These are phyloP conservation scores for Pleurotus tuber-regium DNA, from an alignment of 768 basidiomycete genomes.

Conservation along the genomic window DNA sequence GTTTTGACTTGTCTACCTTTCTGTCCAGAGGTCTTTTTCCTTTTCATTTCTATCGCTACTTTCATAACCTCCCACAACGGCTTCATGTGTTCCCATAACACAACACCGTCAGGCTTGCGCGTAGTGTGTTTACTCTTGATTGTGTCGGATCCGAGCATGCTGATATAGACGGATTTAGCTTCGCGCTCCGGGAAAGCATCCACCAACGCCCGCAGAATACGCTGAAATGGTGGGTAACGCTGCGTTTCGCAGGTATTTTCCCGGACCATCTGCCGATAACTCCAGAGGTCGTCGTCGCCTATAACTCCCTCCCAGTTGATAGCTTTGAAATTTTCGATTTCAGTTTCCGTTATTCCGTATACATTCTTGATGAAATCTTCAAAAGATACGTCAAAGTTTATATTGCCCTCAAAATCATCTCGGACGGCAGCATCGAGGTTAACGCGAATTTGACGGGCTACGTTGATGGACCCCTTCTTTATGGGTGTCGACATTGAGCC, in stretches of 20 bases:
- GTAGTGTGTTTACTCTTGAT: background rate
- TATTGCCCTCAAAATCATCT: background rate
- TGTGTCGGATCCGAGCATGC: background rate
- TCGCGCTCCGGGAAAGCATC: background rate
- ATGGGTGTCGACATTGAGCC: background rate
- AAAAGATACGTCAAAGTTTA: background rate
- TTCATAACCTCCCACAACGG: background rate
- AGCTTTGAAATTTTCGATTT: background rate
- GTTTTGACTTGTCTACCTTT: too few relatives aligned
- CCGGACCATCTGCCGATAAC: background rate
- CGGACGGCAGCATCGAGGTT: background rate
- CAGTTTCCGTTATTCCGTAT: background rate
- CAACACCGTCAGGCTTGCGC: background rate
- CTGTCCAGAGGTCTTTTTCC: background rate
- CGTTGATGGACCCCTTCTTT: background rate
- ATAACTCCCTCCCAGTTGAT: background rate
- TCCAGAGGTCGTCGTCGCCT: background rate
- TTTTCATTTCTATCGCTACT: background rate
- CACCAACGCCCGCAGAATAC: background rate
- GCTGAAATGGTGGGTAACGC: background rate
- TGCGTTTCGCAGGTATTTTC: background rate
- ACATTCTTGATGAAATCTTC: background rate
- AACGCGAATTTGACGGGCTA: background rate
- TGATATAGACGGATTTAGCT: background rate
- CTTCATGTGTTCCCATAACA: background rate